These are phyloP conservation scores for Kwoniella sp. DNA, from an alignment of 768 basidiomycete species.

Conservation along the genomic window DNA sequence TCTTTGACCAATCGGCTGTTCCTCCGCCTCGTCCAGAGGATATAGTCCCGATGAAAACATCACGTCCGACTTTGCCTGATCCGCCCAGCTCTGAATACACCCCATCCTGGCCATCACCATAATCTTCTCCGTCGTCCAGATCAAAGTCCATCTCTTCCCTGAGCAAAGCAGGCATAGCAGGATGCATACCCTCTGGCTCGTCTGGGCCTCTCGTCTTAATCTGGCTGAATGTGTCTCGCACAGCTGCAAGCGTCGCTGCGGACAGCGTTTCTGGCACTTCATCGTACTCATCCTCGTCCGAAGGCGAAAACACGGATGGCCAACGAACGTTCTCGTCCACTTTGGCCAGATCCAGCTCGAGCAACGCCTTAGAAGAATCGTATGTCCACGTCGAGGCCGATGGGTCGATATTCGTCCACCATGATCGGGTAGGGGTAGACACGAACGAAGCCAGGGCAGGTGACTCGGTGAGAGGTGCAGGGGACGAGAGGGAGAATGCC, in stretches of 20 bases:
- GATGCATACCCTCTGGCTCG: constrained; percentile 62
- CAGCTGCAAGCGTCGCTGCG: constrained; percentile 74
- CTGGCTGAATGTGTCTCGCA: constrained; percentile 81
- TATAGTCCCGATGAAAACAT: constrained; percentile 71
- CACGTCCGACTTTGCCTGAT: constrained; percentile 63
- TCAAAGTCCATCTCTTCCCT: constrained; percentile 81
- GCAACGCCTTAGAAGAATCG: constrained; percentile 67
- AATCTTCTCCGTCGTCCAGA: constrained; percentile 72
- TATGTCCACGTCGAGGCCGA: constrained; percentile 90
- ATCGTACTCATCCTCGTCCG: constrained; percentile 50
- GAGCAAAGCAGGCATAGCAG: constrained; percentile 75
- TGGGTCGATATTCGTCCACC: constrained; percentile 77
- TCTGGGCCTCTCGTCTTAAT: constrained; percentile 70
- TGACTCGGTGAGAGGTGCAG: background rate
- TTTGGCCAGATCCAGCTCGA: constrained; percentile 87
- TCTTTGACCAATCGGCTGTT: constrained; percentile 77
- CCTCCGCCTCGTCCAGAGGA: constrained; percentile 4
- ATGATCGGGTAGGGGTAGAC: constrained; percentile 21
- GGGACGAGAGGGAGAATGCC: constrained; percentile 21
- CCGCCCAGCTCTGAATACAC: constrained; percentile 26
- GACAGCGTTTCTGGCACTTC: constrained; percentile 83
- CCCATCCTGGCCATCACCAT: constrained; percentile 29
- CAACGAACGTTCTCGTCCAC: constrained; percentile 78
- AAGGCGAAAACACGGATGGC: constrained; percentile 76
- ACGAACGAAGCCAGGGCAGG: constrained; percentile 29